A percentile compares a stretch with the other conserved stretches of the same genome.
These are phyloP conservation scores for Centrapalus pauciflorus DNA, from an alignment of 129 eudicot species.

Conservation along the genomic window DNA sequence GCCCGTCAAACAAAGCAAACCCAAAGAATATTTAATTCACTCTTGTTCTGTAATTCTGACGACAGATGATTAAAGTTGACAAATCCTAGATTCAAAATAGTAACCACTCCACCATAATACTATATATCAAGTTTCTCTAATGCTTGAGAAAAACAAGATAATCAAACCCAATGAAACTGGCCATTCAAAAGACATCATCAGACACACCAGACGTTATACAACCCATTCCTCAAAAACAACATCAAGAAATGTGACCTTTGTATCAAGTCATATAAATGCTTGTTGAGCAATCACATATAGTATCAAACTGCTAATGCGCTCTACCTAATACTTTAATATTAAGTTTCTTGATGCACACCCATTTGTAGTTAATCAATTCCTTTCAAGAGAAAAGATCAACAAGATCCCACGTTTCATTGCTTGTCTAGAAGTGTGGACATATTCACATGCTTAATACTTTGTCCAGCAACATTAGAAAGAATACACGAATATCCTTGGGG, in stretches of 20 bases:
- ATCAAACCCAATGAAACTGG: no score
- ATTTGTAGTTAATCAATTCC: background rate
- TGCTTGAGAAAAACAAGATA: no score
- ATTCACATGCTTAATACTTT: no score
- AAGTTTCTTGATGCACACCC: background rate
- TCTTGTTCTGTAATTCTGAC: background rate
- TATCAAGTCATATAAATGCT: background rate
- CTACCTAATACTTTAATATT: background rate
- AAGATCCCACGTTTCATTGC: background rate
- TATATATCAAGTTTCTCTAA: no score
- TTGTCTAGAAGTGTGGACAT: no score
- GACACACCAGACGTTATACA: background rate
- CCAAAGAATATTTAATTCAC: background rate
- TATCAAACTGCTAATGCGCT: background rate
- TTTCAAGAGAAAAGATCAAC: background rate
- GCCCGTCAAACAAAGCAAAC: conserved; percentile 1
- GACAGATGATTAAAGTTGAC: no score
- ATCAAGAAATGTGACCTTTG: background rate
- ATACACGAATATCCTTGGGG: background rate
- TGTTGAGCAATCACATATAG: background rate
- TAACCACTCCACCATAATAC: no score
- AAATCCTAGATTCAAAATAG: background rate
- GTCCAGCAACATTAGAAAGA: no score
- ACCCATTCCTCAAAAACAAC: background rate
- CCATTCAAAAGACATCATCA: no score